phyloP scores from a whole-genome alignment of 1,284 basidiomycete genomes.

The Pulveroboletus sp. region DNA sequence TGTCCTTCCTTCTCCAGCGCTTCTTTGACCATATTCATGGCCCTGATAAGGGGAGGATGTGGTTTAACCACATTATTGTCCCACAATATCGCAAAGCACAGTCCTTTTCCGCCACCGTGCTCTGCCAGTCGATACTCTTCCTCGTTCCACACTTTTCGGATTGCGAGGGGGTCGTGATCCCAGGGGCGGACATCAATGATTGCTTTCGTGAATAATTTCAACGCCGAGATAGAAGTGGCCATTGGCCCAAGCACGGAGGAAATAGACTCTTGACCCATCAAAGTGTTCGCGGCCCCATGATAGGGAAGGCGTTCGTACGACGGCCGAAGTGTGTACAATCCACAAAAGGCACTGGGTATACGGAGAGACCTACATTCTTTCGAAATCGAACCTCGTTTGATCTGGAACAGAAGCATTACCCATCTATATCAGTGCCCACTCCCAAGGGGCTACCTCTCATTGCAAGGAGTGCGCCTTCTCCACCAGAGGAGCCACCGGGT shows the following conservation, averaged over 20 bases:
- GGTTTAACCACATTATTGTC: constrained; percentile 64
- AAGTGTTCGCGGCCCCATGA: constrained; percentile 59
- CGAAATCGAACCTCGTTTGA: background rate
- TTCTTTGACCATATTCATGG: constrained; percentile 57
- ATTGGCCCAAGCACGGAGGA: constrained; percentile 77
- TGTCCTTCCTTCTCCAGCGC: constrained; percentile 72
- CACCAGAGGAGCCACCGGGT: constrained; percentile 64
- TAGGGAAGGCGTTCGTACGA: constrained; percentile 76
- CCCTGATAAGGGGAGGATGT: constrained; percentile 72
- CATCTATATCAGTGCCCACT: constrained; percentile 72
- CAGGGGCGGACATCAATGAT: constrained; percentile 63
- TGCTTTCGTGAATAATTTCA: constrained; percentile 66
- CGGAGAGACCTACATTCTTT: constrained; percentile 55
- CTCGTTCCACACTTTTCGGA: constrained; percentile 68
- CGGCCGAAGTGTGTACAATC: constrained; percentile 72
- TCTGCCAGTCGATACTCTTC: constrained; percentile 56
- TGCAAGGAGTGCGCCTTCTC: constrained; percentile 66
- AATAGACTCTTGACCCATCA: constrained; percentile 74
- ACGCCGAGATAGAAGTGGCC: constrained; percentile 53
- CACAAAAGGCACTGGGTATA: constrained; percentile 68
- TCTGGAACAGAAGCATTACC: constrained; percentile 35
- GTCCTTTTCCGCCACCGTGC: constrained; percentile 55
- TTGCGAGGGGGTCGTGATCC: constrained; percentile 64
- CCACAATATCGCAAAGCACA: constrained; percentile 67
- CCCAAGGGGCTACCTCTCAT: constrained; percentile 63